A percentile compares a stretch with the other conserved stretches of the same genome.
Evolutionary conservation across 2,329 filamentous ascomycete genomes (phyloP).

Genomic region (Zymoseptoria crescenta): DNA sequence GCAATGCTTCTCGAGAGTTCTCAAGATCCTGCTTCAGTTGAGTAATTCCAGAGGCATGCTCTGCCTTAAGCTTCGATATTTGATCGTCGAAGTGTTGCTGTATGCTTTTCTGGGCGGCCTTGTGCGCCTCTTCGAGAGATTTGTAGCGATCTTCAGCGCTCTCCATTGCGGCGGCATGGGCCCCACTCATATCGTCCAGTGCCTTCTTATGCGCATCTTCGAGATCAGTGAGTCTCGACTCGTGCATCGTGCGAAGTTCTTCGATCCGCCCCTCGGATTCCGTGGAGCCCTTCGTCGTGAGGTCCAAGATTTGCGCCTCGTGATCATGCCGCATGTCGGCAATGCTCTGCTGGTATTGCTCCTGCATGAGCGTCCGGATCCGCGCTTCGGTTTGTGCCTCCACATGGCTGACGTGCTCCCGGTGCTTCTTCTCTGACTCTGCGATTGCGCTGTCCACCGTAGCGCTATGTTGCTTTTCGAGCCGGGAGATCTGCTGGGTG

Average conservation of each 20-base stretch:
- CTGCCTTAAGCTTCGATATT: slow-evolving; percentile 9
- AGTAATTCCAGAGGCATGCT: slow-evolving; percentile 9
- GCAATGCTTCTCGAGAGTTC: not conserved
- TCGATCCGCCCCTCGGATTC: not conserved
- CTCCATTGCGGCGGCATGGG: slow-evolving; percentile 3
- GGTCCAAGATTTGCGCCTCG: slow-evolving; percentile 1
- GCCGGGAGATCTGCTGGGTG: not conserved
- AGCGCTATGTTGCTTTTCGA: not conserved
- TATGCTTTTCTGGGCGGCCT: slow-evolving; percentile 2
- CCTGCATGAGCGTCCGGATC: not conserved
- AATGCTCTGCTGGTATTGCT: slow-evolving; percentile 1
- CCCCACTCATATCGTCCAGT: not conserved
- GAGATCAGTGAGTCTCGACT: slow-evolving; percentile 1
- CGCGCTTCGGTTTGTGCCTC: not conserved
- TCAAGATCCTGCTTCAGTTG: not conserved
- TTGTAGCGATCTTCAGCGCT: not conserved
- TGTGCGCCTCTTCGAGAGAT: slow-evolving; percentile 5
- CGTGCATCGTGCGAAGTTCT: slow-evolving; percentile 1
- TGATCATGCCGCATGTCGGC: slow-evolving; percentile 1
- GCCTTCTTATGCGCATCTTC: slow-evolving; percentile 1
- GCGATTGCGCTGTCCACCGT: not conserved
- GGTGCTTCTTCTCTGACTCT: not conserved
- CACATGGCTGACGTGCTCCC: not conserved
- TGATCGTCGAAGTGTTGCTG: slow-evolving; percentile 8
- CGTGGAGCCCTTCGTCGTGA: not conserved